Evolutionary conservation across 1,284 basidiomycete species (phyloP).

Genomic region (Cutaneotrichosporon daszewskae): DNA sequence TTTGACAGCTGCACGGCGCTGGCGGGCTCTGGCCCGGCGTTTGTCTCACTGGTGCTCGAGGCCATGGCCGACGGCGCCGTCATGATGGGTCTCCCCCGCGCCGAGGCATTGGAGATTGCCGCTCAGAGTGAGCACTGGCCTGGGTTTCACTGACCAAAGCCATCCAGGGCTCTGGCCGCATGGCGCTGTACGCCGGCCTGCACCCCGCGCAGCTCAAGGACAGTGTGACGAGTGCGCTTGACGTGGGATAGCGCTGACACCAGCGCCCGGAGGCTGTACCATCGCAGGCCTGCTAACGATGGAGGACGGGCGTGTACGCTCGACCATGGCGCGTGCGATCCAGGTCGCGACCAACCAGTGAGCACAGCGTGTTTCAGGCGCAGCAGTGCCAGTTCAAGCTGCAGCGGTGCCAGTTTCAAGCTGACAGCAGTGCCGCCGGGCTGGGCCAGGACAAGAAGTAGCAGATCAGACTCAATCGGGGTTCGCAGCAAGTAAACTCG

Average conservation of each 20-base stretch:
- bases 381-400: neutral
- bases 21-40: constrained; percentile 92
- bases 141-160: constrained; percentile 53
- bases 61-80: constrained; percentile 99
- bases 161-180: constrained; percentile 91
- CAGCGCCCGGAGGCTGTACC: constrained; percentile 96
- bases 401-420: neutral
- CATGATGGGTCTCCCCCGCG: constrained; percentile 97
- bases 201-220: constrained; percentile 98
- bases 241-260: constrained; percentile 35
- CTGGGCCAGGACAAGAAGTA: constrained; percentile 46
- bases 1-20: constrained; percentile 98
- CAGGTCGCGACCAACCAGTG: constrained; percentile 79
- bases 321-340: constrained; percentile 91
- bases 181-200: constrained; percentile 79
- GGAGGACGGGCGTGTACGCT: constrained; percentile 89
- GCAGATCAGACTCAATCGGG: too few species aligned
- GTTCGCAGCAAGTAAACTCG: too few species aligned
- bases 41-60: constrained; percentile 93
- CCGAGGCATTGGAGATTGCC: constrained; percentile 89
- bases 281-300: constrained; percentile 92
- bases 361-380: constrained; percentile 17
- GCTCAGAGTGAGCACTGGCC: constrained; percentile 70
- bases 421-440: constrained; percentile 35
- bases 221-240: constrained; percentile 93